Conservation (phyloP, 768 basidiomycete species). For the Leccinum variicolor region DNA sequence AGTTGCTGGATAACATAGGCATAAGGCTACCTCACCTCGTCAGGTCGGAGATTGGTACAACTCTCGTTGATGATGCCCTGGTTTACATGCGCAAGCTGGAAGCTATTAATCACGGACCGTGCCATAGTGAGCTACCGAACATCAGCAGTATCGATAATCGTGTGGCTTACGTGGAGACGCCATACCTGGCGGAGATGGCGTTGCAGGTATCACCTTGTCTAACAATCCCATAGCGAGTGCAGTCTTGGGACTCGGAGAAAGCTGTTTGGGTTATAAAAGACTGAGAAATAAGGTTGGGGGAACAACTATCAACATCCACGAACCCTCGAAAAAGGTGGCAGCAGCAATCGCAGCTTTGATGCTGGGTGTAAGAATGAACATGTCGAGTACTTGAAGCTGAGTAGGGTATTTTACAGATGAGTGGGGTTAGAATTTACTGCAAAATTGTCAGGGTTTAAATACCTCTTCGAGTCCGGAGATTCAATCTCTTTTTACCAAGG, state of each 20-base stretch:
- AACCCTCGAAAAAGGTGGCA: not conserved
- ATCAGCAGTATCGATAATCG: not conserved
- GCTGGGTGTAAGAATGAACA: not conserved
- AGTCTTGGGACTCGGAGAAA: not conserved
- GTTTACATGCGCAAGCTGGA: slow-evolving; percentile 59
- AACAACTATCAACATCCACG: not conserved
- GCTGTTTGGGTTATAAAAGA: not conserved
- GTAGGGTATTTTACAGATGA: too few relatives aligned
- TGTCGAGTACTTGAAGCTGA: not conserved
- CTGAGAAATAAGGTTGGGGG: not conserved
- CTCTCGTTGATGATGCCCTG: slow-evolving; percentile 37
- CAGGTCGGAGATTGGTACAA: slow-evolving; percentile 55
- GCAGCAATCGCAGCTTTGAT: not conserved
- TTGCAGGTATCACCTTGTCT: not conserved
- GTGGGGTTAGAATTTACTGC: too few relatives aligned
- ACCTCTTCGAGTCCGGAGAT: too few relatives aligned
- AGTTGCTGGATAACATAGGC: not conserved
- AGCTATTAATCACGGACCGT: slow-evolving; percentile 30
- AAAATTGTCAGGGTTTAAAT: too few relatives aligned
- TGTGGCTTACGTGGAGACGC: slow-evolving; percentile 56
- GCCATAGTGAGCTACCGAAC: not conserved
- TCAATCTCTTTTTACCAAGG: too few relatives aligned
- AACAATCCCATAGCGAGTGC: not conserved
- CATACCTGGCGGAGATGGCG: slow-evolving; percentile 39
- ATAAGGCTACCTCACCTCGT: slow-evolving; percentile 36